A percentile compares a stretch with the other conserved stretches of the same genome.
Evolutionary conservation across 768 basidiomycete species (phyloP).

Genomic region (Tephrocybe sp.): DNA sequence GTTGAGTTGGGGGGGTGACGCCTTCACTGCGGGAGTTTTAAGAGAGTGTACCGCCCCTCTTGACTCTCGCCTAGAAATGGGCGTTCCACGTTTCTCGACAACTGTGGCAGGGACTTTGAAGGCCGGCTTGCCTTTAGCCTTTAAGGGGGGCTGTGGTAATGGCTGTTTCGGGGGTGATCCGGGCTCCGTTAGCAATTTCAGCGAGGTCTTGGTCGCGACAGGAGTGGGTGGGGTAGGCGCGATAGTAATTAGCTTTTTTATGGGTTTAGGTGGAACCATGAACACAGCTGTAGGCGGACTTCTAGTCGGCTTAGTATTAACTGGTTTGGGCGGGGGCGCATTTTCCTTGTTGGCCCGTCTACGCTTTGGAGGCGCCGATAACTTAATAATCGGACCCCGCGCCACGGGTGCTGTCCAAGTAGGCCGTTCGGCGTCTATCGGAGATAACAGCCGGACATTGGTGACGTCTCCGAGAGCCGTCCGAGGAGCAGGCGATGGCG

Average conservation of each 20-base stretch:
- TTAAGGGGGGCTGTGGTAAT: too few relatives aligned
- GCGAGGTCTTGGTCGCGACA: too few relatives aligned
- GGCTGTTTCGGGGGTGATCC: too few relatives aligned
- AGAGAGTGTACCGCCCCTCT: too few relatives aligned
- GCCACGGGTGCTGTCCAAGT: not conserved
- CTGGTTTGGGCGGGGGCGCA: not conserved
- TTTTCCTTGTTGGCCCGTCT: not conserved
- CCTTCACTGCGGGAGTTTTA: not conserved
- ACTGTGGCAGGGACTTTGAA: conserved; percentile 6
- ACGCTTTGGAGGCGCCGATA: not conserved
- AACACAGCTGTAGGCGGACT: not conserved
- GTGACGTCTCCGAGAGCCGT: not conserved
- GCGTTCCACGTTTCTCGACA: not conserved
- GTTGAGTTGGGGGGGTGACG: not conserved
- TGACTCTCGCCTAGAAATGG: not conserved
- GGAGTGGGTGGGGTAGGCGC: not conserved
- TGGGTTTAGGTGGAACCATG: not conserved
- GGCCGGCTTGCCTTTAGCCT: not conserved
- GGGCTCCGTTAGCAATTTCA: too few relatives aligned
- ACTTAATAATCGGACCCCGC: not conserved
- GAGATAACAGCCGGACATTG: not conserved
- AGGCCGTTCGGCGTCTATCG: conserved; percentile 5
- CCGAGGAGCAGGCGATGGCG: not conserved
- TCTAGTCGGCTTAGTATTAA: not conserved
- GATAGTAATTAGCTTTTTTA: not conserved